A percentile compares a stretch with the other conserved stretches of the same genome.
These are phyloP conservation scores for Acacia concinna DNA, from an alignment of 331 rosid genomes.

Conservation along the genomic window DNA sequence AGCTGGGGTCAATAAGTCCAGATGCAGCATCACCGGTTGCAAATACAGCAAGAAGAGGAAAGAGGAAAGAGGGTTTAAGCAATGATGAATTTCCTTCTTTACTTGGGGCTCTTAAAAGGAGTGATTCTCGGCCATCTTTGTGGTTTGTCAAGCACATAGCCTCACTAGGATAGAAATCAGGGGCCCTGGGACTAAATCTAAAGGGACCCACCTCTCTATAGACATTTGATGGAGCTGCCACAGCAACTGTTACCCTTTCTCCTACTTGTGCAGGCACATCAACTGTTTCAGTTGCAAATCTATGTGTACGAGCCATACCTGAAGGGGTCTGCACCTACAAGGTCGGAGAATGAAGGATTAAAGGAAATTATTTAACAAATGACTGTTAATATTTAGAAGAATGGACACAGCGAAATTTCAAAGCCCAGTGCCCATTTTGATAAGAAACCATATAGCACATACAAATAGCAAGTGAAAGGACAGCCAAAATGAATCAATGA, in stretches of 20 bases:
- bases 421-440: constrained; percentile 3
- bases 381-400: neutral
- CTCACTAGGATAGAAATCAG: constrained; percentile 74
- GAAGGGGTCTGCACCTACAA: constrained; percentile 86
- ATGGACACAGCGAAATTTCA: neutral
- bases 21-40: constrained; percentile 94
- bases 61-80: constrained; percentile 64
- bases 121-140: constrained; percentile 86
- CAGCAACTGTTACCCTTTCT: constrained; percentile 87
- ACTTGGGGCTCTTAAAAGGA: constrained; percentile 71
- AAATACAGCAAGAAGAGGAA: constrained; percentile 76
- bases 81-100: constrained; percentile 62
- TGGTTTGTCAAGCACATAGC: constrained; percentile 93
- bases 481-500: neutral
- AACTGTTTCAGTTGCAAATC: constrained; percentile 94
- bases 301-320: constrained; percentile 86
- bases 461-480: constrained; percentile 18
- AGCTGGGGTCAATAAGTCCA: constrained; percentile 80
- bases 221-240: constrained; percentile 79
- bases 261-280: constrained; percentile 94
- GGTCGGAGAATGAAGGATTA: constrained; percentile 23
- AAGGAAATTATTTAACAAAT: constrained; percentile 6
- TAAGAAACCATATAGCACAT: neutral
- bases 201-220: constrained; percentile 85
- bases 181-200: constrained; percentile 79